A percentile compares a stretch with the other conserved stretches of the same genome.
Conservation (phyloP, 148 eudicot species). For the Diospyros kaki region DNA sequence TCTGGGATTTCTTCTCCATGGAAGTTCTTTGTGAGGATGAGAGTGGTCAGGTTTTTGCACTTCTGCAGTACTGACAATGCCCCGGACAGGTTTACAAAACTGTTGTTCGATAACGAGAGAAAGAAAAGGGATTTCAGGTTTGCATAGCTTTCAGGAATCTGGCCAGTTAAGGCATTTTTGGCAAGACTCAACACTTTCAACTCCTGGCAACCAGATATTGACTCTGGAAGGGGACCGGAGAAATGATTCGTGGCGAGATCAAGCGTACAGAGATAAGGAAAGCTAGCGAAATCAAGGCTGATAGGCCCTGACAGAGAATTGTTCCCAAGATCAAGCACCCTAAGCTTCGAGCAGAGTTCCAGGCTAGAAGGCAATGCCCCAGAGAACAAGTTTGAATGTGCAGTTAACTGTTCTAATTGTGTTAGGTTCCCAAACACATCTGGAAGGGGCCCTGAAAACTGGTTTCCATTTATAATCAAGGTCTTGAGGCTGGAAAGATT, state of each 20-base stretch:
- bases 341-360: slow-evolving; percentile 43
- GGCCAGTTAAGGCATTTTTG: slow-evolving; percentile 50
- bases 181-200: slow-evolving; percentile 60
- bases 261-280: slow-evolving; percentile 43
- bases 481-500: slow-evolving; percentile 60
- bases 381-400: slow-evolving; percentile 51
- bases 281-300: slow-evolving; percentile 46
- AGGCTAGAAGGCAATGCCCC: slow-evolving; percentile 64
- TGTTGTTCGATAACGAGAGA: slow-evolving; percentile 66
- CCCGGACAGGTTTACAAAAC: slow-evolving; percentile 45
- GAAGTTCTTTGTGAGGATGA: slow-evolving; percentile 66
- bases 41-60: slow-evolving; percentile 60
- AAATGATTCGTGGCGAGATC: slow-evolving; percentile 72
- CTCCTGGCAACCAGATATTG: slow-evolving; percentile 53
- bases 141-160: slow-evolving; percentile 51
- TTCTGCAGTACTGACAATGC: slow-evolving; percentile 56
- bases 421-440: slow-evolving; percentile 60
- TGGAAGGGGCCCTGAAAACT: slow-evolving; percentile 70
- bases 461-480: slow-evolving; percentile 39
- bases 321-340: slow-evolving; percentile 72
- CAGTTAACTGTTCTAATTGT: slow-evolving; percentile 47
- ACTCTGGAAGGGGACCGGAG: slow-evolving; percentile 49
- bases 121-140: slow-evolving; percentile 55
- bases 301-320: slow-evolving; percentile 62
- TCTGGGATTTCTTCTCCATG: slow-evolving; percentile 67